Conservation (phyloP, 2,329 filamentous ascomycete genomes). For the Oidium heveae region DNA sequence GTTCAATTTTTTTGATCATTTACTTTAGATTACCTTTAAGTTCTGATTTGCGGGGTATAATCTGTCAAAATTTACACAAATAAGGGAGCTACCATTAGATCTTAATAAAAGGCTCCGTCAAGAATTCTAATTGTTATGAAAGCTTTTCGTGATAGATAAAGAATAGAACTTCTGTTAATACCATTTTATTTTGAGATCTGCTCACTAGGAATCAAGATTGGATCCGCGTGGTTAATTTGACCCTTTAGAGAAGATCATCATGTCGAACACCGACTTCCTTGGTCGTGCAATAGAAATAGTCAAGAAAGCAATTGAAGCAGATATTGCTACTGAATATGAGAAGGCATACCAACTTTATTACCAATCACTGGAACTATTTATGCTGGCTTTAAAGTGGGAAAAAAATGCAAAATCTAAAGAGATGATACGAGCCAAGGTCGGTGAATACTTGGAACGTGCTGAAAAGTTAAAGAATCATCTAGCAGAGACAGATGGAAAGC, state of each 20-base stretch:
- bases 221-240: too few relatives aligned
- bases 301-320: constrained; percentile 89
- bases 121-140: too few relatives aligned
- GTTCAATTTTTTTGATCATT: too few relatives aligned
- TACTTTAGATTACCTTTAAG: too few relatives aligned
- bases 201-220: too few relatives aligned
- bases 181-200: too few relatives aligned
- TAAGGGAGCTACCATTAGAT: too few relatives aligned
- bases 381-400: constrained; percentile 98
- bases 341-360: constrained; percentile 95
- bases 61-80: too few relatives aligned
- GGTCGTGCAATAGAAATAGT: constrained; percentile 90
- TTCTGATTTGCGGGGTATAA: too few relatives aligned
- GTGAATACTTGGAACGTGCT: constrained; percentile 93
- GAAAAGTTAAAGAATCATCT: constrained; percentile 93
- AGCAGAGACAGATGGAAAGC: constrained; percentile 42
- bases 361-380: constrained; percentile 86
- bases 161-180: too few relatives aligned
- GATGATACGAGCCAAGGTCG: constrained; percentile 86
- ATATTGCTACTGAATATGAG: constrained; percentile 89
- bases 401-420: constrained; percentile 95
- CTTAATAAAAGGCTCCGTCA: too few relatives aligned
- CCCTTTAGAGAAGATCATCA: constrained; percentile 16
- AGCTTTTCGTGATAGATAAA: too few relatives aligned
- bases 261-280: constrained; percentile 94